Conservation (phyloP, 2,329 filamentous ascomycete species). For the Metarhizium humberi region DNA sequence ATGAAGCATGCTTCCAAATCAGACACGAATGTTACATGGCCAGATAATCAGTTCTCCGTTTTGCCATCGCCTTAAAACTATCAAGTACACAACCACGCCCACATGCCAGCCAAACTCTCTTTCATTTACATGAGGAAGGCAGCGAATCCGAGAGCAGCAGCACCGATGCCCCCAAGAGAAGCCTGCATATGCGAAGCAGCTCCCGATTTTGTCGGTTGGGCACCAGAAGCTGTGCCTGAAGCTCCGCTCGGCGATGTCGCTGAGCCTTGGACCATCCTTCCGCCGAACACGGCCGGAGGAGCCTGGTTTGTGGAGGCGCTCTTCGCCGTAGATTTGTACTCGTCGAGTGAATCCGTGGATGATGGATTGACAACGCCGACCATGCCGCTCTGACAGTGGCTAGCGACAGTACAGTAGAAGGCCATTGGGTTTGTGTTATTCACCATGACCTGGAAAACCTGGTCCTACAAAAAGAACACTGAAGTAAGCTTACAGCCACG, state of each 20-base stretch:
- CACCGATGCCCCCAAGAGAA: background rate
- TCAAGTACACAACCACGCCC: background rate
- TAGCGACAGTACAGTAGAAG: conserved; percentile 18
- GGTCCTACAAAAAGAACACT: conserved; percentile 1
- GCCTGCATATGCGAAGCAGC: conserved; percentile 2
- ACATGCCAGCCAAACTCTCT: background rate
- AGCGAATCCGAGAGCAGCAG: conserved; percentile 2
- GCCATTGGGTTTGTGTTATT: conserved; percentile 20
- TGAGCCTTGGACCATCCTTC: conserved; percentile 3
- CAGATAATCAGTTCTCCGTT: background rate
- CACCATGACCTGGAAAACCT: conserved; percentile 16
- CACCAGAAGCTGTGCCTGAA: background rate
- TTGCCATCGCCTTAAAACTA: background rate
- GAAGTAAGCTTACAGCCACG: conserved; percentile 4
- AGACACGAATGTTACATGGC: background rate
- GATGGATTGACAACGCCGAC: conserved; percentile 20
- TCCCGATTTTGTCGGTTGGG: background rate
- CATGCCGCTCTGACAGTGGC: conserved; percentile 22
- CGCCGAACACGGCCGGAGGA: conserved; percentile 9
- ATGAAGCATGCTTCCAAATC: background rate
- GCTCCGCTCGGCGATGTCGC: background rate
- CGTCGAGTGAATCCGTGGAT: conserved; percentile 11
- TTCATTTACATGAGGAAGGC: conserved; percentile 2
- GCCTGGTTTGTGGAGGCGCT: conserved; percentile 4
- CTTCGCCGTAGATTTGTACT: conserved; percentile 8